Percentiles rank a stretch among this genome's conserved stretches.
Conservation (phyloP, 1,284 basidiomycete species). For the Waitea zeae region DNA sequence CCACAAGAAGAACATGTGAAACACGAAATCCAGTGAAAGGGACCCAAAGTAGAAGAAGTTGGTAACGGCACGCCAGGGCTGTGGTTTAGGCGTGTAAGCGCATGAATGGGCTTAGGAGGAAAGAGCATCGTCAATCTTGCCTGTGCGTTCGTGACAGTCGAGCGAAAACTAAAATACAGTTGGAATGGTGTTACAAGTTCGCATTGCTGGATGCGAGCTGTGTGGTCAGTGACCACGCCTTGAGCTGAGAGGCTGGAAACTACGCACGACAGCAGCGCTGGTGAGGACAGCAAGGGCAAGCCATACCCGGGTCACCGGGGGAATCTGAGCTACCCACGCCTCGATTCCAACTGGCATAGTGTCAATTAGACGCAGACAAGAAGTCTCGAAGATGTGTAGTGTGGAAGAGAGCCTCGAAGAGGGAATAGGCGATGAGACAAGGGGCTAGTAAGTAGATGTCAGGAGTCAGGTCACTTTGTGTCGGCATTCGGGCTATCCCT, state of each 20-base stretch:
- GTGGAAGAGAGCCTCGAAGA: too few relatives aligned
- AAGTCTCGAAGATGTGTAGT: too few relatives aligned
- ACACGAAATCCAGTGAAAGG: constrained; percentile 86
- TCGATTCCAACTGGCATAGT: constrained; percentile 70
- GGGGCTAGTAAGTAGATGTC: too few relatives aligned
- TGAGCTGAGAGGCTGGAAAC: constrained; percentile 1
- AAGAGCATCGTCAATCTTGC: constrained; percentile 18
- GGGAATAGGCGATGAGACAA: too few relatives aligned
- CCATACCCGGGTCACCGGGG: constrained; percentile 79
- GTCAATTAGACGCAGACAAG: too few relatives aligned
- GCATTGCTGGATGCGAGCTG: constrained; percentile 53
- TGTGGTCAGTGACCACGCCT: neutral
- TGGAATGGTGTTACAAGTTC: constrained; percentile 79
- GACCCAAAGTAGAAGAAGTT: constrained; percentile 95
- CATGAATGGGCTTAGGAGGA: neutral
- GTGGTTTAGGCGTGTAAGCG: constrained; percentile 1
- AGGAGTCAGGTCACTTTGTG: too few relatives aligned
- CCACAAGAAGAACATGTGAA: constrained; percentile 97
- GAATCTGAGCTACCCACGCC: constrained; percentile 76
- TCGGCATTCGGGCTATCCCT: too few relatives aligned
- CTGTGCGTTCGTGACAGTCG: constrained; percentile 69
- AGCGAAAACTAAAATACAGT: constrained; percentile 82
- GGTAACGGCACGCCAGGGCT: constrained; percentile 82
- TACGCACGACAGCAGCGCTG: constrained; percentile 70
- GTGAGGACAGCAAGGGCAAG: constrained; percentile 59